Base-by-base conservation (phyloP, 1,284 basidiomycete species). In the Trichosporon inkin region DNA sequence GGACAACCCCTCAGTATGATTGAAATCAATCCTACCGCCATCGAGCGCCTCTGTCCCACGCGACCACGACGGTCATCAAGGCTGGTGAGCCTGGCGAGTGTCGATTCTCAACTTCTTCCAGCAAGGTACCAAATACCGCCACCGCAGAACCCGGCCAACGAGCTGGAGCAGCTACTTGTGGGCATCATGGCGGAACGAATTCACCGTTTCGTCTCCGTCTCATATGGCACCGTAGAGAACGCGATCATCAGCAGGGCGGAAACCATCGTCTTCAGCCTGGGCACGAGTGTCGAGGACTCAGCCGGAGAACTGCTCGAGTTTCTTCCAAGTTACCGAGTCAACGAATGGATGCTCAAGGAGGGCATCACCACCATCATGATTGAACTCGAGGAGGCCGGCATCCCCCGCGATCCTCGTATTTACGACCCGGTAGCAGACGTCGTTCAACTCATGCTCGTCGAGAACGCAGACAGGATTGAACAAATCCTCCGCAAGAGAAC, bases 121-220 rank as follows among this genome's bases (percentile, higher is more conserved):
- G 14, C 22, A 5, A 22, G 44, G 22, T 49, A 49, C 22, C 44
- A n/a, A 14, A 32, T 49, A 3, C 24, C 44, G 6, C 44, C 44
- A 16, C 44, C 44, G 3, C 44, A 49, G 24, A 24, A 49, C n/a
- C 44, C 44, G 1, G 44, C 44, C 11, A 28, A 32, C 14, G 24
- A 49, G 22, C 44, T 49, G 8, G 22, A 49, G 28, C 44, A 49
- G 24, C 44, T 49, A 2, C 44, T 49, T 10, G 44, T 49, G 6
- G 44, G 44, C 44, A 49, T 49, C 14, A 49, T 49, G 44, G 44
- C 44, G 1, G 44, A 49, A 8, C 44, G 44, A 13, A 49, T 49
- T 32, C 44, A 49, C 10, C 44, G 44, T 11, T 49, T 49, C 24
- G 44, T 49, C 6, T 49, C 44, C 24, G 44, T 49, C 14, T 49